Evolutionary conservation across 768 basidiomycete species (phyloP).

Genomic region (Mycena sanguinolenta): DNA sequence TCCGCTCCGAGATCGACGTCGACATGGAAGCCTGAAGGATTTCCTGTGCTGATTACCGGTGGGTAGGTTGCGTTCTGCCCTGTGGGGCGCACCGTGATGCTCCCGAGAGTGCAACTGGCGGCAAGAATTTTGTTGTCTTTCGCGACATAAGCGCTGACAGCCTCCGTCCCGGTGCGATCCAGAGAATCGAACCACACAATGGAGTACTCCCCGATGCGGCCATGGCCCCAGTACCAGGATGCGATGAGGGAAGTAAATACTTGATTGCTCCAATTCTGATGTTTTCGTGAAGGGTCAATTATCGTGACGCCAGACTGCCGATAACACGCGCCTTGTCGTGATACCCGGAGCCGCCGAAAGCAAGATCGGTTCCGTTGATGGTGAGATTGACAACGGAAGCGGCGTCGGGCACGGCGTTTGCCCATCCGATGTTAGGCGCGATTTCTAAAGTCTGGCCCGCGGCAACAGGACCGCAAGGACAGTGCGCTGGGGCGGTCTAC

Average conservation of each 20-base stretch:
- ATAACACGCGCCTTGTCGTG: constrained; percentile 37
- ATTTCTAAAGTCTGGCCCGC: constrained; percentile 27
- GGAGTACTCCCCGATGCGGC: constrained; percentile 37
- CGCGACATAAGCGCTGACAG: constrained; percentile 32
- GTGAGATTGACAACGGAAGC: constrained; percentile 27
- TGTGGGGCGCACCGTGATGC: constrained; percentile 12
- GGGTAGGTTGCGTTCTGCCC: constrained; percentile 11
- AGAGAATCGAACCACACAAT: constrained; percentile 38
- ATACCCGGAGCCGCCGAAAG: constrained; percentile 30
- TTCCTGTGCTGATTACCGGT: constrained; percentile 5
- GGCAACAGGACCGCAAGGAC: constrained; percentile 27
- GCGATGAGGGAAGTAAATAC: constrained; percentile 23
- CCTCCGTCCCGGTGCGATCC: constrained; percentile 21
- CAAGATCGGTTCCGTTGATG: constrained; percentile 20
- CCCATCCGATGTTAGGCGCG: constrained; percentile 35
- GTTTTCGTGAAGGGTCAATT: too few relatives aligned
- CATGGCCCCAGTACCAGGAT: constrained; percentile 40
- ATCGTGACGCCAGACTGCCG: too few relatives aligned
- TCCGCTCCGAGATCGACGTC: background rate
- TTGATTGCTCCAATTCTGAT: constrained; percentile 38
- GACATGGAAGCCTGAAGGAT: constrained; percentile 24
- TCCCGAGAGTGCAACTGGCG: constrained; percentile 15
- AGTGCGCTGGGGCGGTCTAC: constrained; percentile 33
- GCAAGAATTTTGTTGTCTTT: constrained; percentile 24
- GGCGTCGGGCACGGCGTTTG: constrained; percentile 38